Evolutionary conservation across 441 rosid genomes (phyloP).

Genomic region (Adansonia gregorii): DNA sequence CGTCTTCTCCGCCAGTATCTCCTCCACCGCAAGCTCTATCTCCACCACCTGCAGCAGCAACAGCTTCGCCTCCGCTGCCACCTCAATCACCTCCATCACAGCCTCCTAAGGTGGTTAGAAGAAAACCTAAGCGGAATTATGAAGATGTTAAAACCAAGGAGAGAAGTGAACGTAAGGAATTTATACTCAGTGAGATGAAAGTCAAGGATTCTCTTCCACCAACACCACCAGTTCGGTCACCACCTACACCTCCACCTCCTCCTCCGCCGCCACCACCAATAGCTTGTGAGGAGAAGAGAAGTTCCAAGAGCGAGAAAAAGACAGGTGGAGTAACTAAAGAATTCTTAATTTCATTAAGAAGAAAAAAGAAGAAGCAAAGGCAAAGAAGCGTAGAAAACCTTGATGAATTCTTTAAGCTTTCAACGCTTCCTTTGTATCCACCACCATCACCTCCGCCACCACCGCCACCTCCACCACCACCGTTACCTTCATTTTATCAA

Average conservation of each 20-base stretch:
- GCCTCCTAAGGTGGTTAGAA: slow-evolving; percentile 43
- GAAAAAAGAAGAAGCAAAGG: slow-evolving; percentile 66
- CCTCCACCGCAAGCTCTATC: slow-evolving; percentile 13
- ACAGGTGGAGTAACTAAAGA: slow-evolving; percentile 63
- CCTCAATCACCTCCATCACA: slow-evolving; percentile 34
- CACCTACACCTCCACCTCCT: slow-evolving; percentile 14
- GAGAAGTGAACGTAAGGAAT: slow-evolving; percentile 23
- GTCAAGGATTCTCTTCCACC: not conserved
- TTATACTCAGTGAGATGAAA: slow-evolving; percentile 16
- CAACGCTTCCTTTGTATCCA: slow-evolving; percentile 25
- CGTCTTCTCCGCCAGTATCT: slow-evolving; percentile 26
- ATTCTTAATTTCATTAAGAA: slow-evolving; percentile 51
- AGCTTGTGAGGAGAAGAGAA: slow-evolving; percentile 31
- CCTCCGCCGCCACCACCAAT: slow-evolving; percentile 31
- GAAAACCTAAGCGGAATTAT: slow-evolving; percentile 52
- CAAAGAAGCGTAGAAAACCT: slow-evolving; percentile 86
- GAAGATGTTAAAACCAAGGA: slow-evolving; percentile 36
- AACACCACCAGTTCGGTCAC: too few species aligned
- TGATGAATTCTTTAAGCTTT: slow-evolving; percentile 56
- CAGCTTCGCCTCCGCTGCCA: slow-evolving; percentile 23
- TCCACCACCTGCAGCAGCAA: not conserved
- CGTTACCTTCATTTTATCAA: slow-evolving; percentile 30
- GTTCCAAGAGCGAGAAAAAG: slow-evolving; percentile 46
- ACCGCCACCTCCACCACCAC: slow-evolving; percentile 32
- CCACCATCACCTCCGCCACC: slow-evolving; percentile 40